These are phyloP conservation scores for Catunica adiposa DNA, from an alignment of 2,329 filamentous ascomycete genomes.

Conservation along the genomic window DNA sequence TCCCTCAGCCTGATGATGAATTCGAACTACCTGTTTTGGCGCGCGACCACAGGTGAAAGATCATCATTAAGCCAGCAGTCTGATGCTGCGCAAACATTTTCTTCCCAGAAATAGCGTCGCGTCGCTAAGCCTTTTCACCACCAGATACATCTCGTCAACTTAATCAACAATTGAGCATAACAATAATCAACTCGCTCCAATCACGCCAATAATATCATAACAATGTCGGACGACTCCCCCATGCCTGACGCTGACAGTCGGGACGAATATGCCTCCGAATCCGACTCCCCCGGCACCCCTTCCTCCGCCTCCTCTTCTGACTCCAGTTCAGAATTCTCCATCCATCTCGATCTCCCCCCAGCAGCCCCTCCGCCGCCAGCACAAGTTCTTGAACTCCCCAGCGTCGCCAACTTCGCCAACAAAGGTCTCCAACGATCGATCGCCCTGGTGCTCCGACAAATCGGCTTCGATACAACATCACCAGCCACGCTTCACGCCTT, in stretches of 20 bases:
- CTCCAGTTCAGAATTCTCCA: neutral
- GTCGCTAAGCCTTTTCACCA: too few relatives aligned
- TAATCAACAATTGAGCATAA: too few relatives aligned
- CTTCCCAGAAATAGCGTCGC: too few relatives aligned
- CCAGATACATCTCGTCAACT: too few relatives aligned
- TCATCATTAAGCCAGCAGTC: neutral
- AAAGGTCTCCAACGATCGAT: conserved; percentile 37
- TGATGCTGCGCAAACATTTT: neutral
- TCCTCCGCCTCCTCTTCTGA: neutral
- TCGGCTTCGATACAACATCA: conserved; percentile 40
- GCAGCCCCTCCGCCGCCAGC: neutral
- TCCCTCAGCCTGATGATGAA: conserved; percentile 1
- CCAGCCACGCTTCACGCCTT: conserved; percentile 44
- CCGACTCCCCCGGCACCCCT: neutral
- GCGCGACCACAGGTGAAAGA: neutral
- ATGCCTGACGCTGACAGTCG: neutral
- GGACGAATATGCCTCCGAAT: neutral
- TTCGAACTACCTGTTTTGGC: neutral
- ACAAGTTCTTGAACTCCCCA: neutral
- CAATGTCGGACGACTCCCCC: neutral
- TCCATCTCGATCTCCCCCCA: neutral
- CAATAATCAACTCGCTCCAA: neutral
- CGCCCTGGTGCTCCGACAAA: conserved; percentile 36
- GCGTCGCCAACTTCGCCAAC: conserved; percentile 17
- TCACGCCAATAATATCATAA: neutral